Conservation (phyloP, 2,329 filamentous ascomycete genomes). For the Sarocladium kiliense region DNA sequence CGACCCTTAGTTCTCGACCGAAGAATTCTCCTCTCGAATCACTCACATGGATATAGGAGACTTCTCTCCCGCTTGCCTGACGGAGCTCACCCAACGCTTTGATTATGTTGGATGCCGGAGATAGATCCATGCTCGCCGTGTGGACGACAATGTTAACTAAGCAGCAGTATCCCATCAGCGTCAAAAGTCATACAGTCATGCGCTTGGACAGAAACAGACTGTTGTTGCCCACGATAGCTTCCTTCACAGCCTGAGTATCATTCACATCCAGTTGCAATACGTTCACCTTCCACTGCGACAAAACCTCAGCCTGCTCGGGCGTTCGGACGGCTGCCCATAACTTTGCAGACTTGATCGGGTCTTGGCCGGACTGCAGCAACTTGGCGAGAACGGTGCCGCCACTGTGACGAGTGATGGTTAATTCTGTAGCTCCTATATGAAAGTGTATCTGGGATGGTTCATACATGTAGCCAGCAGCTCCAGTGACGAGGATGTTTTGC, state of each 20-base stretch:
- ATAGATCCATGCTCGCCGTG: constrained; percentile 24
- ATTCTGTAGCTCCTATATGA: too few relatives aligned
- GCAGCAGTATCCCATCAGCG: too few relatives aligned
- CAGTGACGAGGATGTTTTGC: constrained; percentile 28
- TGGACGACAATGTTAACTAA: constrained; percentile 32
- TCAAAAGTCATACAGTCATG: too few relatives aligned
- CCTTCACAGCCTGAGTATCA: constrained; percentile 16
- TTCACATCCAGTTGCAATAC: constrained; percentile 15
- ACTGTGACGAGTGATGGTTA: too few relatives aligned
- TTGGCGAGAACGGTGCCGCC: constrained; percentile 31
- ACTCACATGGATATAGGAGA: constrained; percentile 26
- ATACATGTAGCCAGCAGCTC: constrained; percentile 30
- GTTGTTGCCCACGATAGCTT: constrained; percentile 18
- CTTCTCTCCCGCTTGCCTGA: constrained; percentile 18
- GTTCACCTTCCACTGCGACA: constrained; percentile 25
- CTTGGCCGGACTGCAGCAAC: constrained; percentile 19
- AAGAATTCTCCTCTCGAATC: too few relatives aligned
- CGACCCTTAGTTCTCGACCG: too few relatives aligned
- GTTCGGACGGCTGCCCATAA: constrained; percentile 28
- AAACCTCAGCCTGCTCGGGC: constrained; percentile 24
- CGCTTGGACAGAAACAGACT: too few relatives aligned
- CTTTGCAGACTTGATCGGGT: constrained; percentile 17
- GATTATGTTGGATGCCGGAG: constrained; percentile 22
- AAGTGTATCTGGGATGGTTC: too few relatives aligned
- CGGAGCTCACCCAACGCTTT: constrained; percentile 26